Conservation (phyloP, 2,329 filamentous ascomycete genomes). For the Aureobasidium sp. region DNA sequence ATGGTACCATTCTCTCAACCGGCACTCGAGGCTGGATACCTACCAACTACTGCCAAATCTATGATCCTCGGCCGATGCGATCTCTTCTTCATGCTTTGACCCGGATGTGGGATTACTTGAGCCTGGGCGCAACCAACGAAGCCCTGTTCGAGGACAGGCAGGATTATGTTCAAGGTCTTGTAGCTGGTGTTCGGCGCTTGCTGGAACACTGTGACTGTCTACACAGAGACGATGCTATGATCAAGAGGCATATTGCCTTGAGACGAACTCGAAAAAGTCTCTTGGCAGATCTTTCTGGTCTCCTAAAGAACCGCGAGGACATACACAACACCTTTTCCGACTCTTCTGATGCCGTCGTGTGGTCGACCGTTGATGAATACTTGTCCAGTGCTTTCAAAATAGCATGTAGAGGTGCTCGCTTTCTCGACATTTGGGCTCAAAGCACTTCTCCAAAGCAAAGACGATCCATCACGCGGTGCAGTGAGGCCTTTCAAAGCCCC, state of each 20-base stretch:
- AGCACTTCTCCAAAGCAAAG: slow-evolving; percentile 20
- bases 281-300: slow-evolving; percentile 77
- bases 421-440: slow-evolving; percentile 75
- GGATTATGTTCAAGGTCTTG: slow-evolving; percentile 89
- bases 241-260: slow-evolving; percentile 68
- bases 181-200: slow-evolving; percentile 84
- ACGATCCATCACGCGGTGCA: background rate
- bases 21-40: slow-evolving; percentile 91
- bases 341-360: slow-evolving; percentile 50
- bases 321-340: slow-evolving; percentile 66
- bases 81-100: slow-evolving; percentile 78
- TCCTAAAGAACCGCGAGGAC: slow-evolving; percentile 83
- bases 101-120: slow-evolving; percentile 87
- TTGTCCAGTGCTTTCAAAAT: slow-evolving; percentile 90
- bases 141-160: slow-evolving; percentile 78
- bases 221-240: slow-evolving; percentile 68
- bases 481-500: background rate
- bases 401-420: slow-evolving; percentile 81
- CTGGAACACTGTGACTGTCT: slow-evolving; percentile 84
- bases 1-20: slow-evolving; percentile 80
- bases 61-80: slow-evolving; percentile 80
- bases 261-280: slow-evolving; percentile 79
- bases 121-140: slow-evolving; percentile 58
- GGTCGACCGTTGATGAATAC: slow-evolving; percentile 83
- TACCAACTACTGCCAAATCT: slow-evolving; percentile 96